Evolutionary conservation across 768 basidiomycete species (phyloP), one percentile per base, ranked within the genome.

Genomic region (Phanerodontia chrysosporium): DNA sequence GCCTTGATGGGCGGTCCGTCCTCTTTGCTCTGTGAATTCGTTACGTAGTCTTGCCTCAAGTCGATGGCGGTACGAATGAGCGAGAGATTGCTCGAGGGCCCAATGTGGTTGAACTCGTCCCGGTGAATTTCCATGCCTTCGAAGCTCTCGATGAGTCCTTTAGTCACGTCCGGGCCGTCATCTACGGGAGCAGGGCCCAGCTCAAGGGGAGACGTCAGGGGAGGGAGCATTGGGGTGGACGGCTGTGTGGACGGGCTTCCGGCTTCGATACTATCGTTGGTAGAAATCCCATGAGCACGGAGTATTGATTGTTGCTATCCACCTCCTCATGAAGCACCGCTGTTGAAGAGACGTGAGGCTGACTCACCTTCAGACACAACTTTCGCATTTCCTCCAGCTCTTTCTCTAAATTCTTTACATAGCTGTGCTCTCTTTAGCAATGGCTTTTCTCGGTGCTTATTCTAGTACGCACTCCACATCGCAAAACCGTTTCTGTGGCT

Each of bases 41-140:
- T 72, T 9, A 67, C 63, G 54, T 74, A 74, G 57, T 78, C 74
- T 6, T 72, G 68, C 65, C 77, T 78, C 62, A 77, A 66, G 66
- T 77, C 74, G 55, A 75, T 65, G 14, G 77, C 77, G 8, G 76
- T 74, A 59, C 73, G 72, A 7, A 78, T 68, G 57, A 78, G 72
- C 55, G 69, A 67, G n/a, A 75, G 66, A 28, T 75, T 75, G 66
- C 74, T 75, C 7, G 74, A 75, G 57, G 74, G 76, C 45, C 76
- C 76, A 57, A 74, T 72, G 65, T 76, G 76, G 35, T 70, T 66
- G 36, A 66, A 57, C 30, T 67, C 54, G 32, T 57, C 60, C 24
- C 67, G 64, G 61, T 66, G 64, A 21, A 75, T 42, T 18, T 59
- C 49, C 21, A 75, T 18, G 36, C 35, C 35, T 36, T 24, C 42